Conservation (phyloP, 805 yeast genomes). For the Kodamaea jinghongensis region DNA sequence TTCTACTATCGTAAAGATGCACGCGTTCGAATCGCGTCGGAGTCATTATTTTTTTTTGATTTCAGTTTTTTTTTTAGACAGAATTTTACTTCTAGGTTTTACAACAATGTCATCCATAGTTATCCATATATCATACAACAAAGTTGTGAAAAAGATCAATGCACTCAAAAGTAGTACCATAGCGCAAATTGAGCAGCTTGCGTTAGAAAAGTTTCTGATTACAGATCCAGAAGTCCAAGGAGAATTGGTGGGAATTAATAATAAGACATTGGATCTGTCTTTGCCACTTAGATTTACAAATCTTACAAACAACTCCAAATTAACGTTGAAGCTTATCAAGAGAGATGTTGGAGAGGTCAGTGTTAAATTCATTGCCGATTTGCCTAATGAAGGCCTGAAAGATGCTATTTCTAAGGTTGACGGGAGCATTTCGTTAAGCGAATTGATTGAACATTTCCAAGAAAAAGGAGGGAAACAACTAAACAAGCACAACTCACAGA, state of each 20-base stretch:
- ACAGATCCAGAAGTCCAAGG: slow-evolving; percentile 17
- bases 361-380: slow-evolving; percentile 17
- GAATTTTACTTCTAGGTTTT: too few species aligned
- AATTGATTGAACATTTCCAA: slow-evolving; percentile 20
- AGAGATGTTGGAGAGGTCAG: slow-evolving; percentile 11
- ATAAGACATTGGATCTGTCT: slow-evolving; percentile 29
- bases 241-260: slow-evolving; percentile 20
- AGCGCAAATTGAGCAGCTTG: slow-evolving; percentile 21
- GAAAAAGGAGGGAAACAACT: slow-evolving; percentile 12
- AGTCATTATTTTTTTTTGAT: not conserved
- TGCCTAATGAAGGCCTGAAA: slow-evolving; percentile 6
- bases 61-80: not conserved
- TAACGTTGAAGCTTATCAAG: slow-evolving; percentile 19
- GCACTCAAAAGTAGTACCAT: slow-evolving; percentile 25
- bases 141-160: slow-evolving; percentile 26
- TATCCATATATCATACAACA: slow-evolving; percentile 24
- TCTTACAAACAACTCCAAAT: slow-evolving; percentile 33
- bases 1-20: too few species aligned
- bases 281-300: slow-evolving; percentile 33
- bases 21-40: too few species aligned
- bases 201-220: slow-evolving; percentile 28
- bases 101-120: slow-evolving; percentile 16
- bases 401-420: slow-evolving; percentile 11
- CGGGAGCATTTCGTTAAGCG: slow-evolving; percentile 15
- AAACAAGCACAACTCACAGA: slow-evolving; percentile 10